Evolutionary conservation across 371 early-diverging fungal genomes (phyloP), one percentile per base, ranked within the genome.

Genomic region (Dichotomocladium elegans): DNA sequence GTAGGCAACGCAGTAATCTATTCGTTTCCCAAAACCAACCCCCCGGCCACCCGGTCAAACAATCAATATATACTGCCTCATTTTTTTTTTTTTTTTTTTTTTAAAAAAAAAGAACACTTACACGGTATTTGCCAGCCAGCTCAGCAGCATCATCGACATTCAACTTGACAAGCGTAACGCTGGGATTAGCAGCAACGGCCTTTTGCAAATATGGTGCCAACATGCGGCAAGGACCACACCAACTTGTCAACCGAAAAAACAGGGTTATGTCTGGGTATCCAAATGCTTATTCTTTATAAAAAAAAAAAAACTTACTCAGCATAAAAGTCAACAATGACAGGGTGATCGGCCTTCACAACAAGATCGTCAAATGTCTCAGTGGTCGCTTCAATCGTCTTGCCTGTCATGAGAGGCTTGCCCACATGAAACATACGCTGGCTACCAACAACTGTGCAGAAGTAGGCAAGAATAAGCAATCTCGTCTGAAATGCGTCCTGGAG

Each of bases 171-270:
- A 92, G 66, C n/a, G 83, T 77, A 1, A 86, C 80, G 34, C 83
- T 76, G 29, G 81, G 83, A 53, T 86, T 77, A 17, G 72, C 74
- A 19, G 65, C 72, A 22, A 91, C 87, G 2, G 72, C 68, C 43
- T 80, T 80, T 24, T 75, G 61, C 15, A 92, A 63, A 8, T 81
- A 53, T n/a, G 91, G 91, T 7, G 72, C 79, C 29, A 92, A 71
- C 63, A 89, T 66, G 47, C 79, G 79, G 73, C 92, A 92, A 21
- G 92, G 92, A 27, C 85, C 86, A 64, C 92, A 92, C 92, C 92
- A 92, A 21, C 87, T 88, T 64, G 15, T 14, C 19, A 30, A 8
- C 5, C 33, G 41, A 44, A 43, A 34, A 34, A 17, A 6, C 2
- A 40, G 25, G 4, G n/a, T n/a, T n/a, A n/a, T n/a, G n/a, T n/a